Conservation (phyloP, 805 yeast genomes). For the Kodamaea kakaduensis region DNA sequence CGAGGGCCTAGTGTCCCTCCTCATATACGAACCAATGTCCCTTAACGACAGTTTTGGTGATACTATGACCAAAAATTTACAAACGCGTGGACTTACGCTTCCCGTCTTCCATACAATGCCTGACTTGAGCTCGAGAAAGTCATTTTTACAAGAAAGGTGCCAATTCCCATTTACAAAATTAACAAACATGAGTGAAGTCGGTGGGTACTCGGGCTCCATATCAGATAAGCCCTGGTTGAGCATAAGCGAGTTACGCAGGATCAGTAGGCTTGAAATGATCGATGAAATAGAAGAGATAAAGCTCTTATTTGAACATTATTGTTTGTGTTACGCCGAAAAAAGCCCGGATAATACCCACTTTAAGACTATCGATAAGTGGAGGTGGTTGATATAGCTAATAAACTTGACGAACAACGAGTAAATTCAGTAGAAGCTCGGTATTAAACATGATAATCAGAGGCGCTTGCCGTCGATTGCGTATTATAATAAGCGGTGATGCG, state of each 20-base stretch:
- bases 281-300: conserved; percentile 74
- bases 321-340: conserved; percentile 34
- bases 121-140: conserved; percentile 29
- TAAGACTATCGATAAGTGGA: conserved; percentile 9
- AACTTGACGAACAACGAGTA: background rate
- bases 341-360: conserved; percentile 2
- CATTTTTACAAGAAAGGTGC: conserved; percentile 20
- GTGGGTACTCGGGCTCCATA: conserved; percentile 33
- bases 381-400: conserved; percentile 5
- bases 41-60: conserved; percentile 60
- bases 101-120: conserved; percentile 55
- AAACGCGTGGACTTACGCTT: conserved; percentile 56
- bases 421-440: background rate
- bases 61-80: conserved; percentile 62
- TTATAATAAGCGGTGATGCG: too few relatives aligned
- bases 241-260: conserved; percentile 36
- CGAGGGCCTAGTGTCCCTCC: conserved; percentile 21
- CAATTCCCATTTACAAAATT: conserved; percentile 31
- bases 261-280: conserved; percentile 55
- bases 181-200: conserved; percentile 45
- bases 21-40: conserved; percentile 70
- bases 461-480: too few relatives aligned
- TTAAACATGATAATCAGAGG: too few relatives aligned
- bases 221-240: conserved; percentile 39
- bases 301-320: conserved; percentile 60